Percentiles rank a stretch among this genome's conserved stretches.
phyloP scores from a whole-genome alignment of 768 basidiomycete species.

The Phylloporus rhodoxanthus region DNA sequence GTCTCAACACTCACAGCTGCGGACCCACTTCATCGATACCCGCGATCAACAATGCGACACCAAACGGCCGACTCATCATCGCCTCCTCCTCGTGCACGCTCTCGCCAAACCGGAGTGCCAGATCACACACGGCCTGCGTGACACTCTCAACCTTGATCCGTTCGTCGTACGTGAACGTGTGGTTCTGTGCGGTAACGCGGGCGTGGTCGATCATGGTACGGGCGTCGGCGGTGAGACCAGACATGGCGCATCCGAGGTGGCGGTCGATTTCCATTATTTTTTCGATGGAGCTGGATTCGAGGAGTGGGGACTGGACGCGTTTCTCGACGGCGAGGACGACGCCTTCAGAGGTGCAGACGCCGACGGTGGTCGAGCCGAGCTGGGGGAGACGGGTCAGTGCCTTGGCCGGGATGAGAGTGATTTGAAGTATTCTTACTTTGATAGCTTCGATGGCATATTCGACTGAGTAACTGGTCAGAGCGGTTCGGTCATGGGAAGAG shows the following conservation, averaged over 20 bases:
- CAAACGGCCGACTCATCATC: conserved; percentile 99
- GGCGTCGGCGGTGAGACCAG: conserved; percentile 93
- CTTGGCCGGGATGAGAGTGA: background rate
- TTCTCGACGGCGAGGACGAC: conserved; percentile 96
- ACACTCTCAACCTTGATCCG: conserved; percentile 95
- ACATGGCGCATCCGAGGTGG: conserved; percentile 98
- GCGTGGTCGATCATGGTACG: conserved; percentile 99
- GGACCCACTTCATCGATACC: conserved; percentile 94
- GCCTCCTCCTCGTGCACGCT: conserved; percentile 98
- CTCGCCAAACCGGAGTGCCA: conserved; percentile 95
- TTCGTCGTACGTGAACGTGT: conserved; percentile 96
- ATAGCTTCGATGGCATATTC: conserved; percentile 99
- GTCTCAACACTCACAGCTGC: conserved; percentile 64
- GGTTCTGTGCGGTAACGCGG: conserved; percentile 92
- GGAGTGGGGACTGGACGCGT: conserved; percentile 92
- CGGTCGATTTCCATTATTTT: conserved; percentile 99
- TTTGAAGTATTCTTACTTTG: conserved; percentile 53
- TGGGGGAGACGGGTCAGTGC: conserved; percentile 28
- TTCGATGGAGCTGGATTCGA: conserved; percentile 94
- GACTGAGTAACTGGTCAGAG: conserved; percentile 46
- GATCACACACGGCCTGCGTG: conserved; percentile 96
- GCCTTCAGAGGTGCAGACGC: conserved; percentile 85
- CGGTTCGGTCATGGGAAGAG: background rate
- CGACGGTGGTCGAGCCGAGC: conserved; percentile 98
- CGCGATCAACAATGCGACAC: conserved; percentile 95